Evolutionary conservation across 2,329 filamentous ascomycete genomes (phyloP).

Genomic region (Colletotrichum camelliae): DNA sequence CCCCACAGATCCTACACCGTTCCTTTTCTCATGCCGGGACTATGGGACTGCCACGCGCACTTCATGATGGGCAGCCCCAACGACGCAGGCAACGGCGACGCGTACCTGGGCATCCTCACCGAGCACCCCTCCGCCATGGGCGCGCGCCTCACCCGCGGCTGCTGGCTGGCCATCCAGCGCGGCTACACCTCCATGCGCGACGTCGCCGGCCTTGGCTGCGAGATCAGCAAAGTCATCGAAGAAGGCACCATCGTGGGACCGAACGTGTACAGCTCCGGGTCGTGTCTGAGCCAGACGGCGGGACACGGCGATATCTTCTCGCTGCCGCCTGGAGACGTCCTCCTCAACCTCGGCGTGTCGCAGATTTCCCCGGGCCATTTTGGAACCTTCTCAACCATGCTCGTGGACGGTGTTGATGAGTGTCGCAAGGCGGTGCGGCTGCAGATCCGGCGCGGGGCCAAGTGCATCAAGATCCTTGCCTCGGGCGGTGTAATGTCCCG

Average conservation of each 20-base stretch:
- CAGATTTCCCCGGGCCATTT: conserved; percentile 35
- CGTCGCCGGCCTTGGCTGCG: conserved; percentile 34
- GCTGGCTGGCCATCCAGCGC: conserved; percentile 44
- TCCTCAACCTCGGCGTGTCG: conserved; percentile 37
- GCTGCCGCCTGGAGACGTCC: conserved; percentile 38
- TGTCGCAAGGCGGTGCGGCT: conserved; percentile 47
- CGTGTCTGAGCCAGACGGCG: conserved; percentile 49
- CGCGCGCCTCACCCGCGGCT: conserved; percentile 44
- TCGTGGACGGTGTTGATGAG: conserved; percentile 52
- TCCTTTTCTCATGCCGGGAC: conserved; percentile 52
- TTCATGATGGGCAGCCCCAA: conserved; percentile 39
- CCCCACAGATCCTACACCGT: conserved; percentile 37
- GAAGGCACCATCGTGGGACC: conserved; percentile 49
- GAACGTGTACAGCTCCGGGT: conserved; percentile 53
- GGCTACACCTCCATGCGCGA: conserved; percentile 59
- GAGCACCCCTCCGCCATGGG: conserved; percentile 38
- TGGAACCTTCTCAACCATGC: conserved; percentile 29
- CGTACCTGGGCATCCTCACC: conserved; percentile 24
- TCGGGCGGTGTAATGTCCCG: conserved; percentile 46
- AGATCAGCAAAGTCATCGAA: conserved; percentile 18
- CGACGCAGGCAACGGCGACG: conserved; percentile 23
- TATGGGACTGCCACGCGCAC: conserved; percentile 60
- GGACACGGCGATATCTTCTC: conserved; percentile 52
- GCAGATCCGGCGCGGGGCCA: conserved; percentile 50
- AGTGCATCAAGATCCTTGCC: conserved; percentile 52